A percentile compares a stretch with the other conserved stretches of the same genome.
phyloP scores from a whole-genome alignment of 1,284 basidiomycete genomes.

The Stereum hirsutum region DNA sequence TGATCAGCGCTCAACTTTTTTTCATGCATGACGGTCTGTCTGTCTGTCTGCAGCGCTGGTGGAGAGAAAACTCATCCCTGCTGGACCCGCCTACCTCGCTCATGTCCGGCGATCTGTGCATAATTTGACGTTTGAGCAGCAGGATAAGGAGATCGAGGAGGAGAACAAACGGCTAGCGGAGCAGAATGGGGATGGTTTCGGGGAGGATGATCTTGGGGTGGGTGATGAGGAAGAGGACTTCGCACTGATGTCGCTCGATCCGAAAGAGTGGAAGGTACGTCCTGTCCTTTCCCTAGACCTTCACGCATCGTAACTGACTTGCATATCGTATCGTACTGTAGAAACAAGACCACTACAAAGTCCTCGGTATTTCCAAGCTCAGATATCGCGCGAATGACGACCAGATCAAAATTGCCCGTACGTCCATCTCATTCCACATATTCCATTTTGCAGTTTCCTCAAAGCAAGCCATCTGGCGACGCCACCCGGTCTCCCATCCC shows the following conservation, averaged over 20 bases:
- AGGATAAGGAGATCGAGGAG: slow-evolving; percentile 61
- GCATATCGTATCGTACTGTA: slow-evolving; percentile 17
- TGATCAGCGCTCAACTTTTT: too few relatives aligned
- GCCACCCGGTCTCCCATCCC: slow-evolving; percentile 2
- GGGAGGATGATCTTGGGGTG: slow-evolving; percentile 84
- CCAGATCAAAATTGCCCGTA: slow-evolving; percentile 96
- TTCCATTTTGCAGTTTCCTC: slow-evolving; percentile 4
- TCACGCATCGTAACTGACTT: not conserved
- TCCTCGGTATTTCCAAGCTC: slow-evolving; percentile 88
- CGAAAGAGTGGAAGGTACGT: slow-evolving; percentile 95
- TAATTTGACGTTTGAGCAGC: slow-evolving; percentile 71
- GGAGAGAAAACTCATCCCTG: slow-evolving; percentile 56
- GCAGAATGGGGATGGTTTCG: slow-evolving; percentile 43
- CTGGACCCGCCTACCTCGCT: slow-evolving; percentile 77
- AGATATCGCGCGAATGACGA: slow-evolving; percentile 84
- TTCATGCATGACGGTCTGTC: too few relatives aligned
- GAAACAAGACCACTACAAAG: slow-evolving; percentile 98
- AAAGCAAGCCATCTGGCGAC: too few relatives aligned
- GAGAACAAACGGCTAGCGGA: slow-evolving; percentile 41
- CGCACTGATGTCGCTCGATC: slow-evolving; percentile 72
- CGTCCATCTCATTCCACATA: slow-evolving; percentile 22
- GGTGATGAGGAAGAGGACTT: slow-evolving; percentile 85
- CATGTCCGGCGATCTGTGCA: slow-evolving; percentile 71
- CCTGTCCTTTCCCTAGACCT: not conserved
- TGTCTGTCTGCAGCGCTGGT: slow-evolving; percentile 20